Evolutionary conservation across 208 protist species (phyloP), one percentile per base, ranked within the genome.

Genomic region (Leishmania turanica): DNA sequence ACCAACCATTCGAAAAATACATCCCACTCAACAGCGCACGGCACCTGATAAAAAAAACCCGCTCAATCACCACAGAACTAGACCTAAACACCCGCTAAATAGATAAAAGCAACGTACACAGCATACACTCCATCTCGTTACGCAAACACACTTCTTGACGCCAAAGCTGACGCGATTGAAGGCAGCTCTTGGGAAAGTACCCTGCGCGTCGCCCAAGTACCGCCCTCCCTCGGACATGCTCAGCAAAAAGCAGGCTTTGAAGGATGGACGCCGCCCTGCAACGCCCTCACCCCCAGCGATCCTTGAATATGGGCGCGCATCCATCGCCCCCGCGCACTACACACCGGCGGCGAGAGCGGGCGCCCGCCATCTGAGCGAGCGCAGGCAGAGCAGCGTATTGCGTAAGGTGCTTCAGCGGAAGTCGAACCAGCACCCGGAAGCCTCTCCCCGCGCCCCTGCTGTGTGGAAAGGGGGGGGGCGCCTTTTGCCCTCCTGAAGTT

Each of bases 21-120:
- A 3, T 2, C 1, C 40, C 2, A 40, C 40, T 3, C 40, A 40
- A 3, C 40, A 40, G 40, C 40, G 0, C 40, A 40, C 1, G 40
- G 2, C 1, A 3, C 40, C 1, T 40, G 2, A 40, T 40, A 0
- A 3, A 2, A 40, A 40, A 2, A 40, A 40, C 0, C 0, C 1
- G 40, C 40, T 0, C 0, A 40, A 40, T 3, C 40, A 40, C 40
- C 1, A 40, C 2, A 40, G 0, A 40, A 3, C 40, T 40, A 3
- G 2, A 40, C 40, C 1, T 40, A 40, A 40, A 40, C 40, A 40
- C 40, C 40, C 1, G 40, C 1, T 3, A 40, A 1, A 40, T 40
- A 1, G 3, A 3, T 1, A 40, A 40, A 40, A 40, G 2, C 40
- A 40, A 40, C 1, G 40, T 3, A 40, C 37, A 2, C 2, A 40